Percentiles rank a stretch among this genome's conserved stretches.
Evolutionary conservation across 75 land plant genomes (phyloP).

Genomic region (Selaginella tamariscina): DNA sequence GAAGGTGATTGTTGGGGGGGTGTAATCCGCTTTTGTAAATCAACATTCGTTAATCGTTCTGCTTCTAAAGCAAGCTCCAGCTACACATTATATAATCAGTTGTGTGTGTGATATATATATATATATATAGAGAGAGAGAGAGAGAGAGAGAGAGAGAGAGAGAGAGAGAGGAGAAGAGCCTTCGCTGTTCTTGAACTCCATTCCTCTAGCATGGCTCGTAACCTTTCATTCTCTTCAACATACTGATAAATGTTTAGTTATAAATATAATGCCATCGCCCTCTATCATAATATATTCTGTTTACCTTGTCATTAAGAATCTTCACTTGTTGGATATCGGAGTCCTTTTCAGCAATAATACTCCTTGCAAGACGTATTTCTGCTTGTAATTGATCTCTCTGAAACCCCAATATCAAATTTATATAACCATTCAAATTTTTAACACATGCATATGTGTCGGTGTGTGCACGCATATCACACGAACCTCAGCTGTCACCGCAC

Average conservation of each 20-base stretch:
- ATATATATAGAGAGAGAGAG: background rate
- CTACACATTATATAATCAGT: too few relatives aligned
- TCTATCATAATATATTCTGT: background rate
- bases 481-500: constrained; percentile 95
- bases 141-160: too few relatives aligned
- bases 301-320: constrained; percentile 64
- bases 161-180: constrained; percentile 26
- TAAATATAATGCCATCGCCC: background rate
- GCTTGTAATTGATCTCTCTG: constrained; percentile 89
- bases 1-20: too few relatives aligned
- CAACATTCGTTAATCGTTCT: constrained; percentile 56
- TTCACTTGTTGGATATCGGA: constrained; percentile 49
- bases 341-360: constrained; percentile 72
- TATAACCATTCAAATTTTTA: too few relatives aligned
- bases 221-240: constrained; percentile 80
- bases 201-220: constrained; percentile 81
- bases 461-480: too few relatives aligned
- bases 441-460: too few relatives aligned
- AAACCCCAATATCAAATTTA: background rate
- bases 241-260: constrained; percentile 46
- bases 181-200: constrained; percentile 93
- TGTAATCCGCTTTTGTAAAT: constrained; percentile 62
- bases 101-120: background rate
- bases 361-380: constrained; percentile 72
- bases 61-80: constrained; percentile 81